These are phyloP conservation scores for Calendula officinalis DNA, from an alignment of 129 eudicot species.

Conservation along the genomic window DNA sequence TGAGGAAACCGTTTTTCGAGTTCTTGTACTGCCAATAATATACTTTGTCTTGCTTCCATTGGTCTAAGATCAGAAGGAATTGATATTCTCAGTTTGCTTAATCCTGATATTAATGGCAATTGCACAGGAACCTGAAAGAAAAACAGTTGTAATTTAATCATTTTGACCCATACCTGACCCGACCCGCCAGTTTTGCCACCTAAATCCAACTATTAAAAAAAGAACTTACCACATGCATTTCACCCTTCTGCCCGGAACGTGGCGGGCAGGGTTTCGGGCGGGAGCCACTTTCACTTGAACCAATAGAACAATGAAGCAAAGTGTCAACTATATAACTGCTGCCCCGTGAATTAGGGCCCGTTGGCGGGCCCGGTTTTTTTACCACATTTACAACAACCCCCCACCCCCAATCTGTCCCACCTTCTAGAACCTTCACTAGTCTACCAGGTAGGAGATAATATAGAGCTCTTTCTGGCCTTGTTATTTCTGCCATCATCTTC, in stretches of 20 bases:
- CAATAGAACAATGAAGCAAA: slow-evolving; percentile 85
- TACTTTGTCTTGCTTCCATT: slow-evolving; percentile 70
- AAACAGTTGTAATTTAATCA: too few relatives aligned
- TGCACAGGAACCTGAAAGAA: slow-evolving; percentile 76
- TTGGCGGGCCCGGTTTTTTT: slow-evolving; percentile 61
- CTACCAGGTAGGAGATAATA: slow-evolving; percentile 87
- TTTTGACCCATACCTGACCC: too few relatives aligned
- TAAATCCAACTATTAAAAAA: neutral
- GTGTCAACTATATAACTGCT: slow-evolving; percentile 86
- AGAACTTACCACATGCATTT: slow-evolving; percentile 95
- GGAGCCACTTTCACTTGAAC: slow-evolving; percentile 89
- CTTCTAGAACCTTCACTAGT: slow-evolving; percentile 91
- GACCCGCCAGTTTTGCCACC: too few relatives aligned
- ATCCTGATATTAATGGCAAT: slow-evolving; percentile 73
- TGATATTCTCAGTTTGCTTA: slow-evolving; percentile 81
- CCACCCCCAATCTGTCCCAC: slow-evolving; percentile 99
- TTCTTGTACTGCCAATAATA: slow-evolving; percentile 87
- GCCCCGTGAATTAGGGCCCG: slow-evolving; percentile 71
- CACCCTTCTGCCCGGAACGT: slow-evolving; percentile 95
- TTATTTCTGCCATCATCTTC: slow-evolving; percentile 94
- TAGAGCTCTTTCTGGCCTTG: slow-evolving; percentile 87
- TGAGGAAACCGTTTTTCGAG: slow-evolving; percentile 86
- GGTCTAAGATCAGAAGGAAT: slow-evolving; percentile 95
- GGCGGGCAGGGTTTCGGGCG: slow-evolving; percentile 97
- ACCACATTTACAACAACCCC: slow-evolving; percentile 98